Base-by-base conservation (phyloP, 805 yeast species). In the Grigorovia transvaalensis region DNA sequence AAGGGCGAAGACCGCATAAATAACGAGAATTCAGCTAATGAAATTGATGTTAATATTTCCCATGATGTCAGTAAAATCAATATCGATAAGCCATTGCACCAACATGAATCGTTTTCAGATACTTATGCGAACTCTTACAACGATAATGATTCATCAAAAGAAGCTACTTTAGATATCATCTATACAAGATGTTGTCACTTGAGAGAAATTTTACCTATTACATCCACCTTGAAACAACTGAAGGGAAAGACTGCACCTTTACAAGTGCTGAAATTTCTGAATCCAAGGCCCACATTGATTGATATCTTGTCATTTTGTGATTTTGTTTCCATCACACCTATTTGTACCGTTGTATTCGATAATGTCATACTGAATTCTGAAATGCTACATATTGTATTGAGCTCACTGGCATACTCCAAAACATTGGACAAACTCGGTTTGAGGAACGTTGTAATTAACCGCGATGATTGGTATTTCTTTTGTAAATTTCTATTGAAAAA, bases 151-250 rank as follows among this genome's bases (percentile, higher is more conserved):
- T n/a, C 33, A 1, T 20, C 55, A 0, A 57, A 56, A 13, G 66
- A 67, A 46, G 47, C 65, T 15, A 67, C 70, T 2, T 55, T 74
- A 50, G 96, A 88, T 59, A 76, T 81, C 46, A 74, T 91, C 61
- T 90, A 90, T 68, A 88, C 96, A 1, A 74, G 97, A 57, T 91
- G 97, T 66, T 90, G 97, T 65, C 97, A 90, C 66, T 71, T 90
- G 53, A 74, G 97, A 51, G 97, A 90, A 61, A 90, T 90, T 52
- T 67, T 90, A 54, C 97, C 98, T 1, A 90, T 90, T 48, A 91
- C 96, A 2, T 91, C 95, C 2, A 88, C 91, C 7, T 63, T 87
- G 58, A 84, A 85, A 61, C 96, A 88, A 63, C 86, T 87, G 1
- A 82, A 81, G 61, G 88, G 85, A 20, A 81, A 88, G 30, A 76